These are phyloP conservation scores for Pelargonium myrrhifolium DNA, from an alignment of 441 rosid species.

Conservation along the genomic window DNA sequence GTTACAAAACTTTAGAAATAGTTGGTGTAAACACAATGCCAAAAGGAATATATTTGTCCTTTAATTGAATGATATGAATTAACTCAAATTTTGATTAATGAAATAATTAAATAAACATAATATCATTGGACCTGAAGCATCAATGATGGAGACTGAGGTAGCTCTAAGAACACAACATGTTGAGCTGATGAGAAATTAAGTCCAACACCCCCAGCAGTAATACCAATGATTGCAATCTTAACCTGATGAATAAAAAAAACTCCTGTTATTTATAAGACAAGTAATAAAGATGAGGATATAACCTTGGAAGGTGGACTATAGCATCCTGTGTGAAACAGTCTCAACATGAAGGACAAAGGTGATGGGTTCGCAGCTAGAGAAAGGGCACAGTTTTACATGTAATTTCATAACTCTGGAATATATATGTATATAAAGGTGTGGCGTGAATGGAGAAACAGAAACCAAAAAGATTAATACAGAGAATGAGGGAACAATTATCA, in stretches of 20 bases:
- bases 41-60: neutral
- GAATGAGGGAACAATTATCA: neutral
- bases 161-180: slow-evolving; percentile 84
- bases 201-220: slow-evolving; percentile 94
- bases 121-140: slow-evolving; percentile 71
- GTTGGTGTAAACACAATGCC: neutral
- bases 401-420: neutral
- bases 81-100: neutral
- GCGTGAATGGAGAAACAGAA: neutral
- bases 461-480: neutral
- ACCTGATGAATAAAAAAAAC: slow-evolving; percentile 38
- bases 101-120: slow-evolving; percentile 9
- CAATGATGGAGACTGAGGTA: slow-evolving; percentile 78
- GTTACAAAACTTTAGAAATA: too few relatives aligned
- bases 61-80: neutral
- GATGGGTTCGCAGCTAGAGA: neutral
- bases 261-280: neutral
- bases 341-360: neutral
- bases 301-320: neutral
- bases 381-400: neutral
- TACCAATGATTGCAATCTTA: slow-evolving; percentile 80
- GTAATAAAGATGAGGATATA: neutral
- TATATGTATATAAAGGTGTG: neutral
- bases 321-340: neutral
- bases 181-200: slow-evolving; percentile 88